Conservation (phyloP, 2,329 filamentous ascomycete genomes). For the Cytospora piceicola region DNA sequence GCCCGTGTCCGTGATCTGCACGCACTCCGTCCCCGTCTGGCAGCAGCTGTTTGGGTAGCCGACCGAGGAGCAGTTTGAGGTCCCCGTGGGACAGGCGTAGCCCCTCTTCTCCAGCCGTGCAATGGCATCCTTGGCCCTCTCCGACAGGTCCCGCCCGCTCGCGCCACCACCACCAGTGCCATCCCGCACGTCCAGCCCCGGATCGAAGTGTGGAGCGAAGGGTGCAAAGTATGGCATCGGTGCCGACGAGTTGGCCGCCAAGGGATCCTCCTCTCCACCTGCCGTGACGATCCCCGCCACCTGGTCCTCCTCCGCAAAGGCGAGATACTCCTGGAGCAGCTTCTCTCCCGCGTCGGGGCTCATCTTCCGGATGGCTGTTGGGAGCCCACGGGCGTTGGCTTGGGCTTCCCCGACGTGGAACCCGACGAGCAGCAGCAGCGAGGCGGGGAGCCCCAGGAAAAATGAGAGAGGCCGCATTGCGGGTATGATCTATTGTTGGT, state of each 20-base stretch:
- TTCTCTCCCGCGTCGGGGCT: slow-evolving; percentile 71
- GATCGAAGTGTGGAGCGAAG: slow-evolving; percentile 53
- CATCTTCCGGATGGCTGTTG: slow-evolving; percentile 74
- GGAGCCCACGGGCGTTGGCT: slow-evolving; percentile 40
- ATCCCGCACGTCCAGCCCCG: slow-evolving; percentile 20
- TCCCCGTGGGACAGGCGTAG: slow-evolving; percentile 69
- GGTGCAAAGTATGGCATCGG: slow-evolving; percentile 51
- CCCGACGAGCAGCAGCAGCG: slow-evolving; percentile 52
- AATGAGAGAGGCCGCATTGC: slow-evolving; percentile 46
- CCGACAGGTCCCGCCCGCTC: slow-evolving; percentile 40
- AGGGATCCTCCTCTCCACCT: slow-evolving; percentile 35
- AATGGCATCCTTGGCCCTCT: slow-evolving; percentile 52
- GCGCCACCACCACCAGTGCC: not conserved
- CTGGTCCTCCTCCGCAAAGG: slow-evolving; percentile 45
- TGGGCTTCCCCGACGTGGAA: slow-evolving; percentile 44
- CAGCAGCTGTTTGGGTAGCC: slow-evolving; percentile 75
- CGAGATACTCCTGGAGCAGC: slow-evolving; percentile 70
- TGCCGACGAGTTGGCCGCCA: slow-evolving; percentile 41
- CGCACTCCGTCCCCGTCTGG: slow-evolving; percentile 66
- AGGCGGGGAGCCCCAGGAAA: slow-evolving; percentile 46
- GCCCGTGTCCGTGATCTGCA: slow-evolving; percentile 63
- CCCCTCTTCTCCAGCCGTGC: slow-evolving; percentile 58
- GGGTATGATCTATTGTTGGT: not conserved
- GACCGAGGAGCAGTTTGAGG: slow-evolving; percentile 66
- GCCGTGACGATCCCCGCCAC: slow-evolving; percentile 27